These are phyloP conservation scores for Lophium mytilinum DNA, from an alignment of 495 filamentous ascomycete species.

Conservation along the genomic window DNA sequence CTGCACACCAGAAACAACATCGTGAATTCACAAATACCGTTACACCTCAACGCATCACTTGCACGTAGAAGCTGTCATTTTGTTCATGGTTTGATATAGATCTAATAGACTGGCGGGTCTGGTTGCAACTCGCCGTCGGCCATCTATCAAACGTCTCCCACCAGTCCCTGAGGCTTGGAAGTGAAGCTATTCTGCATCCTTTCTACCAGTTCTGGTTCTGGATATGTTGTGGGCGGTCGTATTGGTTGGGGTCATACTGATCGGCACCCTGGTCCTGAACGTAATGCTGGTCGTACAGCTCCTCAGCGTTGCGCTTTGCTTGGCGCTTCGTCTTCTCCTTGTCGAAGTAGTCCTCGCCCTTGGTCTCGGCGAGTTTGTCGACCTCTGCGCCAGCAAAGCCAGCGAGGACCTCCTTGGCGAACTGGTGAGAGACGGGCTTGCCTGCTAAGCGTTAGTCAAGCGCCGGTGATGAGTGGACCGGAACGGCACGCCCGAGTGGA, in stretches of 20 bases:
- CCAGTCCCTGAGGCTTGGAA: no score
- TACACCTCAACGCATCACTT: no score
- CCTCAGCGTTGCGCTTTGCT: constrained; percentile 56
- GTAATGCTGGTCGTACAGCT: constrained; percentile 47
- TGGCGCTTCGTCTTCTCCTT: constrained; percentile 56
- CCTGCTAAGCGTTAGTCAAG: constrained; percentile 37
- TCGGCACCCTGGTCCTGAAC: constrained; percentile 36
- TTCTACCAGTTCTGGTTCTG: constrained; percentile 18
- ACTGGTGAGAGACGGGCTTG: constrained; percentile 59
- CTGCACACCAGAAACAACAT: no score
- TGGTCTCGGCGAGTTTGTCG: constrained; percentile 73
- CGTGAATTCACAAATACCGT: no score
- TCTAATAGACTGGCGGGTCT: no score
- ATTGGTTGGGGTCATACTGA: constrained; percentile 40
- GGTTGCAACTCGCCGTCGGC: no score
- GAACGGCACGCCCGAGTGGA: neutral
- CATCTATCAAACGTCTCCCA: no score
- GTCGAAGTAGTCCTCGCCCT: constrained; percentile 64
- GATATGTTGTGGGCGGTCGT: constrained; percentile 32
- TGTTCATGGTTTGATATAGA: no score
- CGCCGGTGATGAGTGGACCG: neutral
- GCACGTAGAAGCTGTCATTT: no score
- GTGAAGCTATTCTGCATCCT: neutral
- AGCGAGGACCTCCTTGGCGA: constrained; percentile 70
- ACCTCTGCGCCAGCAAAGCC: constrained; percentile 65